phyloP scores from a whole-genome alignment of 192 early-diverging fungal species.

The Mortierella hygrophila region DNA sequence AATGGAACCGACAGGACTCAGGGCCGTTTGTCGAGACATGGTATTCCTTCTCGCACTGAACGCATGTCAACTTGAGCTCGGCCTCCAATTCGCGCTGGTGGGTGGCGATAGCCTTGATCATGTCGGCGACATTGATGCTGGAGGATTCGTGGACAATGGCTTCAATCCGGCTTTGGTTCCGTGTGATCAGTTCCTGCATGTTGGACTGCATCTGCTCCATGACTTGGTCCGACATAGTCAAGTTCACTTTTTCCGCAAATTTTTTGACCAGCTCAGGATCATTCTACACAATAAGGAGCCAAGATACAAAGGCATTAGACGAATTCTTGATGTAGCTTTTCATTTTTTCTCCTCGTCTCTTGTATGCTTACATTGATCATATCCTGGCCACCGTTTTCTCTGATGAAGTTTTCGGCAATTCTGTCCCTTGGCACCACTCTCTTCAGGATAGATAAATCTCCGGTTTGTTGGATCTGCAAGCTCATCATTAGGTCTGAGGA shows the following conservation, averaged over 20 bases:
- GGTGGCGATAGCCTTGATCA: slow-evolving; percentile 14
- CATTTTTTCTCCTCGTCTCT: not conserved
- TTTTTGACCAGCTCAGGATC: slow-evolving; percentile 36
- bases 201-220: slow-evolving; percentile 37
- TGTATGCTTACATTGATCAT: slow-evolving; percentile 13
- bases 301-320: not conserved
- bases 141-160: slow-evolving; percentile 17
- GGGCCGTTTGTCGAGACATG: slow-evolving; percentile 19
- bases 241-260: slow-evolving; percentile 31
- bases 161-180: slow-evolving; percentile 24
- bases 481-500: slow-evolving; percentile 61
- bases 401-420: slow-evolving; percentile 35
- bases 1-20: slow-evolving; percentile 25
- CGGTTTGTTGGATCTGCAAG: slow-evolving; percentile 64
- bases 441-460: slow-evolving; percentile 48
- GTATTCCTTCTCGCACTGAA: slow-evolving; percentile 40
- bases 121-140: slow-evolving; percentile 14
- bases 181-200: slow-evolving; percentile 15
- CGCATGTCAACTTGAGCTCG: slow-evolving; percentile 25
- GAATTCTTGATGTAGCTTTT: not conserved
- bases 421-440: slow-evolving; percentile 39
- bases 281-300: slow-evolving; percentile 4
- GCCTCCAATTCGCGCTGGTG: slow-evolving; percentile 27
- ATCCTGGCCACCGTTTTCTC: slow-evolving; percentile 19
- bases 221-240: slow-evolving; percentile 26